Conservation (phyloP, 805 yeast genomes). For the Candida morakotiae region DNA sequence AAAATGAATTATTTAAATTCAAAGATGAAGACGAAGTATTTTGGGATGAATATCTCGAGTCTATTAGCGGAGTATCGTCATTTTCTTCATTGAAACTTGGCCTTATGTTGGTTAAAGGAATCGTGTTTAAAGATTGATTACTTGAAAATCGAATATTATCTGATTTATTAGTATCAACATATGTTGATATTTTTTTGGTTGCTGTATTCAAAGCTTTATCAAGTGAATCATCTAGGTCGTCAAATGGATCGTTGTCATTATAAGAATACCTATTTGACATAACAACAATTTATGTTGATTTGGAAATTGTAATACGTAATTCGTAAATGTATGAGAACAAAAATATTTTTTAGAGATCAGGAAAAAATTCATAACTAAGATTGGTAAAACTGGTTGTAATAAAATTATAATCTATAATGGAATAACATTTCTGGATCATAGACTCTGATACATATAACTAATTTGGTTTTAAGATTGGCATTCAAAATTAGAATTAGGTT, state of each 20-base stretch:
- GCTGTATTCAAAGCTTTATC: constrained; percentile 60
- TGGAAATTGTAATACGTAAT: too few relatives aligned
- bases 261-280: constrained; percentile 8
- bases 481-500: too few relatives aligned
- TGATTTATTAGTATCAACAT: constrained; percentile 19
- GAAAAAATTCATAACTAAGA: too few relatives aligned
- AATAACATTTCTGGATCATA: too few relatives aligned
- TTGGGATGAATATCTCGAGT: constrained; percentile 14
- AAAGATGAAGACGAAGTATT: constrained; percentile 18
- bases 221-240: constrained; percentile 60
- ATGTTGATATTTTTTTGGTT: constrained; percentile 36
- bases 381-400: too few relatives aligned
- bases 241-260: constrained; percentile 37
- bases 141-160: constrained; percentile 16
- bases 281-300: too few relatives aligned
- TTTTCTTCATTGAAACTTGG: constrained; percentile 15
- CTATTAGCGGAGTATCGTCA: constrained; percentile 29
- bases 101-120: constrained; percentile 21
- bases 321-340: too few relatives aligned
- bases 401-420: too few relatives aligned
- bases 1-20: constrained; percentile 10
- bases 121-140: constrained; percentile 20
- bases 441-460: too few relatives aligned
- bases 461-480: too few relatives aligned
- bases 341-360: too few relatives aligned